Base-by-base conservation (phyloP, 2,329 filamentous ascomycete species). In the Iodosphaeria phyllophila region DNA sequence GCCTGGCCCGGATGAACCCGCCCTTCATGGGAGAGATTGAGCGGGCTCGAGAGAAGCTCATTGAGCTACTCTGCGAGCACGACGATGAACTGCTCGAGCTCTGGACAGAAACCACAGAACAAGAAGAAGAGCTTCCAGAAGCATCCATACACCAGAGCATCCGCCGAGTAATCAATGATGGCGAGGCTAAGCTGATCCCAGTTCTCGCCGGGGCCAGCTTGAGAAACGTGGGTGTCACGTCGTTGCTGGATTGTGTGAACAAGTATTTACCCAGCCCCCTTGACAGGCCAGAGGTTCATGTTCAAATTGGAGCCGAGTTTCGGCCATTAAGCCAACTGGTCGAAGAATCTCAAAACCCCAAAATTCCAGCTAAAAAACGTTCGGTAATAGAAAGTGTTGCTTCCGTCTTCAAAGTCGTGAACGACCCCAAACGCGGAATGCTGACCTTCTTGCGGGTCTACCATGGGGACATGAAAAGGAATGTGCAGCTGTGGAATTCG, bases 391-490 rank as follows among this genome's bases (percentile, higher is more conserved):
- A 55, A 6, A 53, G 60, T 5, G 51, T 69, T 3, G 63, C 69
- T 14, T 78, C 75, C 10, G 66, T 95, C 2, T 98, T 95, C 64
- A 98, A 98, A 49, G 89, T 95, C 5, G 82, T 89, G 34, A 76
- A 86, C 35, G 86, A 95, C 40, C 58, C 77, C 6, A 75, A 75
- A 34, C 73, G 83, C 28, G 89, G 89, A 11, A 74, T 91, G 27
- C 61, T 95, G 30, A 83, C 91, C 32, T 95, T 91, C 42, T 74
- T 95, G 7, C 72, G 89, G 20, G 80, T 93, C 6, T 95, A 95
- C 48, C 78, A 82, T 14, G 89, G 89, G 7, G 64, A 68, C 2
- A 54, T 98, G 26, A 67, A 71, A 29, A 72, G 73, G 23, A 82
- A 80, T 35, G 63, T 71, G 7, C 54, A 71, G 3, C 66, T 91